These are phyloP conservation scores for Iris pallida DNA, from an alignment of 116 monocot species.

Conservation along the genomic window DNA sequence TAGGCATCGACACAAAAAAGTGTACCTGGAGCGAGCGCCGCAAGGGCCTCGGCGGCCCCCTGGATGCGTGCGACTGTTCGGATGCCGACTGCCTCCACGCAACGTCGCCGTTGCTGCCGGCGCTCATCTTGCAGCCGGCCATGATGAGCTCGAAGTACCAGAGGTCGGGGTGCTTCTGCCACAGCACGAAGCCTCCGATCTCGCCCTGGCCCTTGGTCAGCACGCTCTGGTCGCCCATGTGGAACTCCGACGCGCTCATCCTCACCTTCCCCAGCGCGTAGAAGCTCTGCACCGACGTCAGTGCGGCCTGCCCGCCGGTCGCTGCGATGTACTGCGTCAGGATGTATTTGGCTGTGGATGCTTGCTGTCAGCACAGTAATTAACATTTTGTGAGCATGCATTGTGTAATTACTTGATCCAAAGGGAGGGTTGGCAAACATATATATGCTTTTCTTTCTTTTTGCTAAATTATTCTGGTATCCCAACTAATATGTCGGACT, in stretches of 20 bases:
- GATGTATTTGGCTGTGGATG: slow-evolving; percentile 72
- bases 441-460: too few relatives aligned
- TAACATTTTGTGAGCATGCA: too few relatives aligned
- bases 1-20: too few relatives aligned
- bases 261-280: slow-evolving; percentile 67
- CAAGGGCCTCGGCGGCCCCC: slow-evolving; percentile 69
- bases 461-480: too few relatives aligned
- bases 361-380: slow-evolving; percentile 16
- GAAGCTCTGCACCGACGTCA: slow-evolving; percentile 55
- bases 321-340: slow-evolving; percentile 79
- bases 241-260: slow-evolving; percentile 69
- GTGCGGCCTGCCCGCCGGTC: slow-evolving; percentile 64
- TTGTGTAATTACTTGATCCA: too few relatives aligned
- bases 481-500: too few relatives aligned
- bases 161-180: neutral
- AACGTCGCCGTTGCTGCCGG: slow-evolving; percentile 69
- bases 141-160: slow-evolving; percentile 10
- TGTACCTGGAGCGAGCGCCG: slow-evolving; percentile 73
- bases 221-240: slow-evolving; percentile 43
- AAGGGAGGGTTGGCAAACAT: too few relatives aligned
- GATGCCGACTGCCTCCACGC: slow-evolving; percentile 70
- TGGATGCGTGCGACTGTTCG: slow-evolving; percentile 54
- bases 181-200: slow-evolving; percentile 14
- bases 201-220: slow-evolving; percentile 11
- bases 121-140: slow-evolving; percentile 31